Conservation (phyloP, 2,329 filamentous ascomycete genomes). For the Bipolaris victoriae region DNA sequence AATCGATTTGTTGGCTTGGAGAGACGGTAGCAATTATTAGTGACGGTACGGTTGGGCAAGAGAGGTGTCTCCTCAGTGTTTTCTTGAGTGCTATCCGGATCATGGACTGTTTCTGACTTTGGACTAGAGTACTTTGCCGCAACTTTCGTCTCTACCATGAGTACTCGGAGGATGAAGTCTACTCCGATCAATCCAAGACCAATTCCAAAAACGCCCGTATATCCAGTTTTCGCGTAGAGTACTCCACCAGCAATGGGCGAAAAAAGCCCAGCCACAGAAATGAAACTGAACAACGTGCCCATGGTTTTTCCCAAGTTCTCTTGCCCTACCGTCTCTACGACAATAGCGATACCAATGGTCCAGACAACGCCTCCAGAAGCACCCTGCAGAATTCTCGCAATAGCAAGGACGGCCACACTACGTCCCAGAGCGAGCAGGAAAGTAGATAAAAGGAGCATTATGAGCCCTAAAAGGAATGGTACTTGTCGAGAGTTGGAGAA, state of each 20-base stretch:
- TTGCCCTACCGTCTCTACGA: constrained; percentile 63
- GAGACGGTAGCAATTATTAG: constrained; percentile 51
- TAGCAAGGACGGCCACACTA: constrained; percentile 55
- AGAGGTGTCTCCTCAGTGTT: constrained; percentile 36
- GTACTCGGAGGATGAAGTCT: constrained; percentile 65
- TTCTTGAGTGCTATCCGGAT: constrained; percentile 18
- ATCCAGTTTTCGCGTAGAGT: constrained; percentile 65
- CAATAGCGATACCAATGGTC: constrained; percentile 64
- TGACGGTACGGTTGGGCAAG: constrained; percentile 27
- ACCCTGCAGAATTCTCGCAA: constrained; percentile 64
- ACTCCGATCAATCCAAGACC: constrained; percentile 61
- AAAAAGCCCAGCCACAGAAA: constrained; percentile 62
- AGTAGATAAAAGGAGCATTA: constrained; percentile 61
- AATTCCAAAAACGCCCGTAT: constrained; percentile 64
- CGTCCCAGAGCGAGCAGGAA: constrained; percentile 60
- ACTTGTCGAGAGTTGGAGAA: constrained; percentile 57
- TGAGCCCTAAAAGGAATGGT: constrained; percentile 64
- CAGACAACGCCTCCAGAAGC: constrained; percentile 64
- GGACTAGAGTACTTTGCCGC: constrained; percentile 53
- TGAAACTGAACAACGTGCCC: constrained; percentile 66
- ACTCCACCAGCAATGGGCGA: constrained; percentile 66
- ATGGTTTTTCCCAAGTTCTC: constrained; percentile 66
- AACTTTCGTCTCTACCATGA: constrained; percentile 68
- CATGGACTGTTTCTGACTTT: constrained; percentile 14
- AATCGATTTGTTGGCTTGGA: constrained; percentile 49